Evolutionary conservation across 139 green algal genomes (phyloP), one percentile per base, ranked within the genome.

Genomic region (Diplosphaera chodatii): DNA sequence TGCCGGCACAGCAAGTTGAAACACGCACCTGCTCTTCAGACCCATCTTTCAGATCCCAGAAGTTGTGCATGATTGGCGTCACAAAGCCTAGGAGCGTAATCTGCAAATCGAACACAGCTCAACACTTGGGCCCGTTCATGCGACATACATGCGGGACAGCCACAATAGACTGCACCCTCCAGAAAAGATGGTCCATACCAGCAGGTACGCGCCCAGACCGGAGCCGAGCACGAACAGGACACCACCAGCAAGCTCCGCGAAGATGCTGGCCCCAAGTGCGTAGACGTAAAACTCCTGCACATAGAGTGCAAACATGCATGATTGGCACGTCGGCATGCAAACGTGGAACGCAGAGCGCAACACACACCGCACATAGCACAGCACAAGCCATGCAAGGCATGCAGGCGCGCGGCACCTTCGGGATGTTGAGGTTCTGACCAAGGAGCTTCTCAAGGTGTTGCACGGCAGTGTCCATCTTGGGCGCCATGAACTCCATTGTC

Each of bases 51-150:
- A 69, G 23, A 30, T 82, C 67, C 77, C 77, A 82, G 34, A 75
- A 82, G 48, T 82, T 79, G 72, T 82, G 77, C 71, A 82, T 79
- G 20, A 79, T 40, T 28, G 77, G 77, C 18, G 72, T 82, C 6
- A 77, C 72, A 4, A 59, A 40, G 33, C 69, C 28, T 28, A 73
- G 65, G 40, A 79, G 79, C 23, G 70, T 25, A 16, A 74, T 68
- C 77, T 79, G 74, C 55, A n/a, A 27, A 3, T 4, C 56, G n/a
- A 27, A 22, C 32, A 64, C 40, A 48, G 8, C 30, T n/a, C n/a
- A n/a, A n/a, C n/a, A n/a, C n/a, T n/a, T n/a, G n/a, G n/a, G n/a
- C n/a, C n/a, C n/a, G n/a, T n/a, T n/a, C n/a, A n/a, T n/a, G n/a
- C n/a, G n/a, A n/a, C n/a, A n/a, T n/a, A n/a, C n/a, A n/a, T n/a